Conservation (phyloP, 2,329 filamentous ascomycete genomes). For the Geosmithia flava region DNA sequence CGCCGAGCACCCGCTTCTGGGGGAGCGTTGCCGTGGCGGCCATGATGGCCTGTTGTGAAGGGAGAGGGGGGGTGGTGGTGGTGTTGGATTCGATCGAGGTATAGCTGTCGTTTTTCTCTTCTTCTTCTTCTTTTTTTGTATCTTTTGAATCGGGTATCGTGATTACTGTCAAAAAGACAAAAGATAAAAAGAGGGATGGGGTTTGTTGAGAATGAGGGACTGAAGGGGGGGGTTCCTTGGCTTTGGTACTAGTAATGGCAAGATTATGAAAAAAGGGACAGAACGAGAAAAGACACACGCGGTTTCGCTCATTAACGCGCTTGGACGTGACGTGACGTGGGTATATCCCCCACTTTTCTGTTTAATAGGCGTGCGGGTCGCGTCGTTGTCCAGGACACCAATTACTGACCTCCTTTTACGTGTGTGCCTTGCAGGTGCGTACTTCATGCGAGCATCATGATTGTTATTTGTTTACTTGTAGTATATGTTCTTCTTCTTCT, state of each 20-base stretch:
- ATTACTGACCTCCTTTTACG: neutral
- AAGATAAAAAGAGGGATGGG: no score
- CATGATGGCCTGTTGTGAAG: slow-evolving; percentile 21
- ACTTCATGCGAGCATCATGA: no score
- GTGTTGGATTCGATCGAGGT: no score
- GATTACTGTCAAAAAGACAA: no score
- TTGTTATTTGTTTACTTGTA: no score
- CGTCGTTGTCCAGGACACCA: neutral
- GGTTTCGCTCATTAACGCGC: slow-evolving; percentile 4
- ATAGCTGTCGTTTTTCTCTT: no score
- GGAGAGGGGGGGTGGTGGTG: neutral
- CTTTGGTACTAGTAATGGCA: neutral
- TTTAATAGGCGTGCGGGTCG: slow-evolving; percentile 2
- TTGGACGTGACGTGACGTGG: slow-evolving; percentile 5
- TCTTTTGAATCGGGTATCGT: no score
- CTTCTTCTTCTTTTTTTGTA: no score
- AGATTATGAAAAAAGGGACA: neutral
- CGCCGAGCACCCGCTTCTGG: slow-evolving; percentile 62
- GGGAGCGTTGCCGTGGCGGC: slow-evolving; percentile 39
- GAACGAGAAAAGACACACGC: neutral
- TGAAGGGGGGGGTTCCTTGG: neutral
- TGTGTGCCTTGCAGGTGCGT: neutral
- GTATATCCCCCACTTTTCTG: neutral
- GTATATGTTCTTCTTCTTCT: no score
- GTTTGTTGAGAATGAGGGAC: no score